A percentile compares a stretch with the other conserved stretches of the same genome.
Conservation (phyloP, 345 rosid genomes). For the Euphorbia pulcherrima region DNA sequence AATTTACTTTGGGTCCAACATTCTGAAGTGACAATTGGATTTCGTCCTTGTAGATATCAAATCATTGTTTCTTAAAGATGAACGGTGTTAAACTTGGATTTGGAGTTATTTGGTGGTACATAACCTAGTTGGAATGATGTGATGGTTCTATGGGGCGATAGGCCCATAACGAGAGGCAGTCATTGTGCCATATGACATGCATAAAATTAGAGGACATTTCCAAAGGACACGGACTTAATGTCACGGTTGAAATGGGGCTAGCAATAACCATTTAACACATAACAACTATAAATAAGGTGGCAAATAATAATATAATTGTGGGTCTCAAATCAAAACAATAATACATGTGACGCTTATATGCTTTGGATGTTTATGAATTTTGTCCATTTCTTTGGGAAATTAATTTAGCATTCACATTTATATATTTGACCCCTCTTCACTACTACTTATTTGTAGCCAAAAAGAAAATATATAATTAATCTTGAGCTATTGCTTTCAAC, state of each 20-base stretch:
- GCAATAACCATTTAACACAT: not conserved
- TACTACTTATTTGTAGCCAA: not conserved
- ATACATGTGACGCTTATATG: conserved; percentile 2
- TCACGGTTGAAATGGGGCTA: not conserved
- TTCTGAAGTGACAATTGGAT: too few species aligned
- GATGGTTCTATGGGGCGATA: not conserved
- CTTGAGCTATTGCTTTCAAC: too few species aligned
- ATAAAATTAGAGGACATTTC: not conserved
- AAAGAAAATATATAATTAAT: too few species aligned
- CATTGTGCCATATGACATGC: not conserved
- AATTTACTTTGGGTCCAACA: too few species aligned
- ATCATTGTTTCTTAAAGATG: too few species aligned
- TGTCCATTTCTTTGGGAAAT: not conserved
- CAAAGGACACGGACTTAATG: conserved; percentile 12
- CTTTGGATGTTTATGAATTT: not conserved
- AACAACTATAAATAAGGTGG: not conserved
- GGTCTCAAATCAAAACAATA: not conserved
- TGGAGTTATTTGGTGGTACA: too few species aligned
- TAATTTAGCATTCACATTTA: too few species aligned
- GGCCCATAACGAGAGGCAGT: conserved; percentile 1
- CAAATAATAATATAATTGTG: not conserved
- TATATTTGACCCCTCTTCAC: conserved; percentile 1
- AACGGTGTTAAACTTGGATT: too few species aligned
- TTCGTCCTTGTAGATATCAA: too few species aligned
- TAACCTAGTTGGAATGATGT: conserved; percentile 7